Percentiles rank a stretch among this genome's conserved stretches.
Conservation (phyloP, 169 alveolate genomes). For the Cryptosporidium viatorum region DNA sequence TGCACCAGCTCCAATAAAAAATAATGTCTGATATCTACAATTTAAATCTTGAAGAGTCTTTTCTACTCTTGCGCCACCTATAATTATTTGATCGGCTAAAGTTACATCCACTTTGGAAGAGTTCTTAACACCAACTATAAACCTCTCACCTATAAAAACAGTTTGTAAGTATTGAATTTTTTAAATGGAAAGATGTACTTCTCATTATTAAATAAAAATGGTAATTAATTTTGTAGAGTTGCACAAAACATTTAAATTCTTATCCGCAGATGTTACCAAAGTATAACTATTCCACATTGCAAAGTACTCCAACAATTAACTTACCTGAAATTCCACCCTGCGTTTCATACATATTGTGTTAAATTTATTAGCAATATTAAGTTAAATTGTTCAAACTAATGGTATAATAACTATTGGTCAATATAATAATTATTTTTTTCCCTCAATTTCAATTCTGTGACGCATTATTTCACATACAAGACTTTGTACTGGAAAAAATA, state of each 20-base stretch:
- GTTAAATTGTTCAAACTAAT: background rate
- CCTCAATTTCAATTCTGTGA: background rate
- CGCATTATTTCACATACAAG: background rate
- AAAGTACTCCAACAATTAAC: background rate
- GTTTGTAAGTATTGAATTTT: background rate
- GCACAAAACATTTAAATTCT: too few relatives aligned
- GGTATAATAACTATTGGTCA: background rate
- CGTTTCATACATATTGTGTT: conserved; percentile 14
- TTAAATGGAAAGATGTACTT: background rate
- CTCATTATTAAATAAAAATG: too few relatives aligned
- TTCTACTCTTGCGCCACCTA: conserved; percentile 91
- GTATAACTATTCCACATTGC: background rate
- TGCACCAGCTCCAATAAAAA: conserved; percentile 85
- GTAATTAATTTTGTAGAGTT: background rate
- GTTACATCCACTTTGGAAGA: conserved; percentile 57
- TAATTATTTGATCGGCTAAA: conserved; percentile 84
- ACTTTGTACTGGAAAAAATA: conserved; percentile 28
- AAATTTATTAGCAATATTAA: too few relatives aligned
- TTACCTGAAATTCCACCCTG: conserved; percentile 43
- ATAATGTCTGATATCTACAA: conserved; percentile 88
- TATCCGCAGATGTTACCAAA: background rate
- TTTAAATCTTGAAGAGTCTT: conserved; percentile 87
- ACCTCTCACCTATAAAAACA: conserved; percentile 33
- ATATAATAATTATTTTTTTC: too few relatives aligned
- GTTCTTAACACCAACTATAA: conserved; percentile 45